Evolutionary conservation across 306 rosid genomes (phyloP).

Genomic region (Sophora flavescens): DNA sequence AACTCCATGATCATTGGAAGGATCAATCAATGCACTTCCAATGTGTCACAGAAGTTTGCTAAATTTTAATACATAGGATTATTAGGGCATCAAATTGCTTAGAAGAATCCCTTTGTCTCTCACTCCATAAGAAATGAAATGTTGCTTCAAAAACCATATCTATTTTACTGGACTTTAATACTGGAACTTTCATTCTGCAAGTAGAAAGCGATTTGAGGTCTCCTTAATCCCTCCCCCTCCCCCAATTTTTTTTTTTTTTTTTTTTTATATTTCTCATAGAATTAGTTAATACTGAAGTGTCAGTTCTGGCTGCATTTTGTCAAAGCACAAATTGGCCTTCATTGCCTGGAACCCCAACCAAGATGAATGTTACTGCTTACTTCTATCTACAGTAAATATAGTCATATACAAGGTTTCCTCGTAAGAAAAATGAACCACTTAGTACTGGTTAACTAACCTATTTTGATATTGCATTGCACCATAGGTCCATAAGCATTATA

Average conservation of each 20-base stretch:
- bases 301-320: constrained; percentile 12
- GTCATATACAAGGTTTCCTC: background rate
- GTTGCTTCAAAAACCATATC: background rate
- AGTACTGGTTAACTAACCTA: background rate
- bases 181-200: constrained; percentile 18
- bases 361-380: background rate
- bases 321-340: constrained; percentile 10
- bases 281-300: background rate
- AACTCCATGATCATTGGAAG: constrained; percentile 5
- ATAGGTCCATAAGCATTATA: background rate
- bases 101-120: background rate
- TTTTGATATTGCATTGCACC: background rate
- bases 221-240: background rate
- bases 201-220: constrained; percentile 6
- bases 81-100: background rate
- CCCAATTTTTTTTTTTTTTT: too few species aligned
- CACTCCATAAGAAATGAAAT: background rate
- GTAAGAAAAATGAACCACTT: background rate
- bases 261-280: too few species aligned
- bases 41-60: background rate
- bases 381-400: background rate
- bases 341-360: background rate
- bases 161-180: background rate
- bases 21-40: constrained; percentile 19
- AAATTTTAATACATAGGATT: background rate